Evolutionary conservation across 2,329 filamentous ascomycete genomes (phyloP).

Genomic region (Colletotrichum euphorbiae): DNA sequence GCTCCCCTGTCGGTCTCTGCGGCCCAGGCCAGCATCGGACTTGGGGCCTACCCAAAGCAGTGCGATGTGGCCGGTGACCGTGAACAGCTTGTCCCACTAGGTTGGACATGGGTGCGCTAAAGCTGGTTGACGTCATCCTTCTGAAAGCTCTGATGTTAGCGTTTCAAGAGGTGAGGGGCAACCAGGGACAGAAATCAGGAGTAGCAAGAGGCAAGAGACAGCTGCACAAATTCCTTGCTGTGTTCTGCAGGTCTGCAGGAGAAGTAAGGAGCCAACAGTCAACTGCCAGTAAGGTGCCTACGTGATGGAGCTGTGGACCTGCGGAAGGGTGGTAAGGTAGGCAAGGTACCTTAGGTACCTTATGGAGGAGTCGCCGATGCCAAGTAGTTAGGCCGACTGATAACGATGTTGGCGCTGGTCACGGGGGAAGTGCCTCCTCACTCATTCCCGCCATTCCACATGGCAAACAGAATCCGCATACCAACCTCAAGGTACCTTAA

Average conservation of each 20-base stretch:
- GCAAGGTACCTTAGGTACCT: background rate
- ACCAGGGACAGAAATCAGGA: constrained; percentile 24
- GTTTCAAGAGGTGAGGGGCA: constrained; percentile 39
- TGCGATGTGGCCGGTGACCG: constrained; percentile 31
- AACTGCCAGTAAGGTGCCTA: background rate
- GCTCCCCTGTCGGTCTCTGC: constrained; percentile 31
- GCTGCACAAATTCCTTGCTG: too few species aligned
- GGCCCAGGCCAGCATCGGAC: constrained; percentile 28
- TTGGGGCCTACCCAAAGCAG: constrained; percentile 27
- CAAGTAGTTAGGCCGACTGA: too few species aligned
- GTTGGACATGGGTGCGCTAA: constrained; percentile 37
- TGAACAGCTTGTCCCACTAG: constrained; percentile 31
- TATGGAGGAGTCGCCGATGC: too few species aligned
- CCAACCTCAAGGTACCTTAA: background rate
- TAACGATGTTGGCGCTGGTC: background rate
- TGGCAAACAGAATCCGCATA: constrained; percentile 37
- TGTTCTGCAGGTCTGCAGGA: background rate
- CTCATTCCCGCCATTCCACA: constrained; percentile 22
- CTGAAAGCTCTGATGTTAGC: constrained; percentile 40
- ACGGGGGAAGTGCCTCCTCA: background rate
- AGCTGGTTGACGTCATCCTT: constrained; percentile 39
- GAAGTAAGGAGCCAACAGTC: background rate
- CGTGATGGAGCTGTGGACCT: constrained; percentile 8
- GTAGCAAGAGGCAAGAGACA: background rate
- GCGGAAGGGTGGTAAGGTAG: background rate